A percentile compares a stretch with the other conserved stretches of the same genome.
Conservation (phyloP, 805 yeast genomes). For the Lipomyces starkeyi region DNA sequence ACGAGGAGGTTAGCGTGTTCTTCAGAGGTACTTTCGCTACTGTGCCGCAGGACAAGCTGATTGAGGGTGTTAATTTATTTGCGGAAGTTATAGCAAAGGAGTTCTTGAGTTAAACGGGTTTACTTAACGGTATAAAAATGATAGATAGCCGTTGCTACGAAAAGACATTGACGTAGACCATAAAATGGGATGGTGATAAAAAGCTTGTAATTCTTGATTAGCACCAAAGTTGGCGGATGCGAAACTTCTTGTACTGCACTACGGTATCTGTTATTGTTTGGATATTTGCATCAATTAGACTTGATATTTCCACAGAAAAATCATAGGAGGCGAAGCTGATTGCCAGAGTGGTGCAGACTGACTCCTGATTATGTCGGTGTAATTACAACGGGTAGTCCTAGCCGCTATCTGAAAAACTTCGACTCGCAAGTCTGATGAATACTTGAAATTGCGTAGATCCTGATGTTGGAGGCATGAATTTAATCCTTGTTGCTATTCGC, state of each 20-base stretch:
- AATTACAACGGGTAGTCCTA: too few relatives aligned
- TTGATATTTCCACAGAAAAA: neutral
- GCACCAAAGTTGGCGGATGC: neutral
- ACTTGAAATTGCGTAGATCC: too few relatives aligned
- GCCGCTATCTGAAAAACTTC: too few relatives aligned
- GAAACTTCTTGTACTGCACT: neutral
- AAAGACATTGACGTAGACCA: neutral
- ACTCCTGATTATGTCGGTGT: too few relatives aligned
- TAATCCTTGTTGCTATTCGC: too few relatives aligned
- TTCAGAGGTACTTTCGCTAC: slow-evolving; percentile 56
- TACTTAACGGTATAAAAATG: neutral
- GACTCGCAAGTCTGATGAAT: too few relatives aligned
- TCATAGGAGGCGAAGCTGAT: too few relatives aligned
- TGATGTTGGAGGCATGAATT: too few relatives aligned
- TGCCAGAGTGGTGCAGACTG: too few relatives aligned
- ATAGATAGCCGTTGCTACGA: neutral
- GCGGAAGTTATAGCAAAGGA: slow-evolving; percentile 45
- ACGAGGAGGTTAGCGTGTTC: slow-evolving; percentile 38
- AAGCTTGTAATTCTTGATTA: neutral
- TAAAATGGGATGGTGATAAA: neutral
- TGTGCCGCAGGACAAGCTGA: slow-evolving; percentile 48
- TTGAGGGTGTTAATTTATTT: slow-evolving; percentile 46
- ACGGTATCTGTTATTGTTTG: neutral
- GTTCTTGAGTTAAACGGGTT: slow-evolving; percentile 30
- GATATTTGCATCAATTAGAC: neutral